Base-by-base conservation (phyloP, 1,284 basidiomycete genomes). In the Moesziomyces parantarcticus region DNA sequence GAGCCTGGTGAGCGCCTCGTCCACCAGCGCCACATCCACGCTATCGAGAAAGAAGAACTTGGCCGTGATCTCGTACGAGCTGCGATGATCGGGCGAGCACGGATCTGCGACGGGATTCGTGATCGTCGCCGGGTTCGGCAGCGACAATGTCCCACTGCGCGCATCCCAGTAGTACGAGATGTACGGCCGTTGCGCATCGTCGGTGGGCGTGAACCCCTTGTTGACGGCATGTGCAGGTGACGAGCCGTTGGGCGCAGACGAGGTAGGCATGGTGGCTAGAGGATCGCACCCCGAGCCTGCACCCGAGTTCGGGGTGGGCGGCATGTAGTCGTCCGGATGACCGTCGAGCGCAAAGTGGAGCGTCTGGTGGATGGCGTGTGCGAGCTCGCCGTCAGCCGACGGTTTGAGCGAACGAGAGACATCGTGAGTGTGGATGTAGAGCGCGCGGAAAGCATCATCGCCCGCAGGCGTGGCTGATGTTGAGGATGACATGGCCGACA, bases 341-440 rank as follows among this genome's bases (percentile, higher is more conserved):
- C 76, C 79, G 53, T 81, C 79, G 23, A 80, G 73, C 11, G 79
- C 72, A 48, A 74, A 79, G 55, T 80, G 79, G 5, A 80, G 66
- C 11, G 79, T 80, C 40, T 80, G 76, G 49, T 80, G 79, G n/a
- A 80, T 57, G 3, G 79, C 77, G 36, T 80, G 68, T 0, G 79
- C 75, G 23, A 80, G 56, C 41, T 79, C 77, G 51, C 79, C 79
- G 47, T 78, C 75, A 32, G 65, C 42, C 2, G 78, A 78, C 6
- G 79, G 76, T 59, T 80, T 79, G 26, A 80, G 65, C 3, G 62
- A 63, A 16, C 77, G 60, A 4, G 73, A 72, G 26, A 78, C 79
- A 39, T 80, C 71, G 68, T 79, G 77, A 3, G 77, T 80, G 50
- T 80, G 73, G 39, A 80, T 62, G 56, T 76, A 65, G 23, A 80